Evolutionary conservation across 768 basidiomycete genomes (phyloP).

Genomic region (Candolleomyces aberdarensis): DNA sequence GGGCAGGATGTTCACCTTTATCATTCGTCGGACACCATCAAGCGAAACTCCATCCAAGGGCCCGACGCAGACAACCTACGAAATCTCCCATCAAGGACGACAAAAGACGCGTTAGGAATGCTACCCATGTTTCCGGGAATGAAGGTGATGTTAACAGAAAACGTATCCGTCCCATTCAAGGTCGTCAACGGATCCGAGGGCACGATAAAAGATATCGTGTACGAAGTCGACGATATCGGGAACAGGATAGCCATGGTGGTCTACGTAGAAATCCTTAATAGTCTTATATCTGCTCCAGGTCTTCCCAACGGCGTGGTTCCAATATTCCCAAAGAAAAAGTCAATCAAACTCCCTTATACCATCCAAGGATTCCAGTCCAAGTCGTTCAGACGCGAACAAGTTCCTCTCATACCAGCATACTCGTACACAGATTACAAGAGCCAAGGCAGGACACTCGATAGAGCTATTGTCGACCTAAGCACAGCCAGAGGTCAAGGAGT

Average conservation of each 20-base stretch:
- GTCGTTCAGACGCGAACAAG: not conserved
- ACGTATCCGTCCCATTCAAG: slow-evolving; percentile 11
- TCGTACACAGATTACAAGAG: slow-evolving; percentile 25
- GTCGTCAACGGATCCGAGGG: slow-evolving; percentile 19
- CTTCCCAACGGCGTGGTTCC: slow-evolving; percentile 6
- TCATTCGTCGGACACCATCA: not conserved
- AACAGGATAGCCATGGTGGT: slow-evolving; percentile 3
- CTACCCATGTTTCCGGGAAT: slow-evolving; percentile 15
- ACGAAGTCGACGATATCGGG: not conserved
- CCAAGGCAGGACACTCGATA: slow-evolving; percentile 21
- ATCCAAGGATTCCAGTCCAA: not conserved
- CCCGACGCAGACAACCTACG: not conserved
- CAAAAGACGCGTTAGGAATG: slow-evolving; percentile 11
- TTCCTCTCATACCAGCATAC: slow-evolving; percentile 23
- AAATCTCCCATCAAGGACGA: slow-evolving; percentile 2
- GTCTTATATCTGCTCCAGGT: slow-evolving; percentile 1
- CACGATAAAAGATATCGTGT: slow-evolving; percentile 6
- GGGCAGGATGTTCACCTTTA: not conserved
- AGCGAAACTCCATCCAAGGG: not conserved
- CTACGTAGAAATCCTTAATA: slow-evolving; percentile 3
- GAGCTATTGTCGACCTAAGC: slow-evolving; percentile 20
- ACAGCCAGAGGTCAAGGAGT: slow-evolving; percentile 16
- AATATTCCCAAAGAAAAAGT: not conserved
- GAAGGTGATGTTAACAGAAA: slow-evolving; percentile 18
- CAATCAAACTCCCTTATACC: too few species aligned